These are phyloP conservation scores for Aureobasidium sp. DNA, from an alignment of 2,329 filamentous ascomycete genomes.

Conservation along the genomic window DNA sequence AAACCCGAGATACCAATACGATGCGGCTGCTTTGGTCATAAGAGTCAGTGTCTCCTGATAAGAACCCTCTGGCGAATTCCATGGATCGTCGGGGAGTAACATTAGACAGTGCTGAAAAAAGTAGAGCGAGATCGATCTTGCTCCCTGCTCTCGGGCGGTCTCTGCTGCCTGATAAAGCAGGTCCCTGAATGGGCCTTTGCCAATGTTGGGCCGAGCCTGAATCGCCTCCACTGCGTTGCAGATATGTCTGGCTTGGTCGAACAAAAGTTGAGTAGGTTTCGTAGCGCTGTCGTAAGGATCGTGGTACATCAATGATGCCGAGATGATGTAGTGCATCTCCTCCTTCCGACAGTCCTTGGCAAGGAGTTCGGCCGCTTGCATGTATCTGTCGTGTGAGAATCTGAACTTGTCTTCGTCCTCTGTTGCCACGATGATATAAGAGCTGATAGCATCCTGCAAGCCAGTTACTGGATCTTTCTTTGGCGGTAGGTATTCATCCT, in stretches of 20 bases:
- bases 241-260: constrained; percentile 72
- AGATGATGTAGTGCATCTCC: constrained; percentile 88
- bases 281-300: constrained; percentile 51
- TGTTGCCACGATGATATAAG: constrained; percentile 72
- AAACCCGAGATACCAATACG: constrained; percentile 70
- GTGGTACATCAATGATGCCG: constrained; percentile 70
- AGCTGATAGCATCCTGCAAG: constrained; percentile 69
- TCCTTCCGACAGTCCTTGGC: constrained; percentile 56
- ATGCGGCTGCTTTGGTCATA: constrained; percentile 72
- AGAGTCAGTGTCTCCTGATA: constrained; percentile 82
- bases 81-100: constrained; percentile 69
- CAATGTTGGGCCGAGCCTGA: constrained; percentile 50
- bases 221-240: constrained; percentile 70
- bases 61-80: constrained; percentile 64
- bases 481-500: constrained; percentile 39
- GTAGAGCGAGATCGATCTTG: constrained; percentile 69
- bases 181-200: constrained; percentile 50
- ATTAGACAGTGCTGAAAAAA: constrained; percentile 71
- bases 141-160: constrained; percentile 71
- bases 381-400: constrained; percentile 82
- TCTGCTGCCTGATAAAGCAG: constrained; percentile 73
- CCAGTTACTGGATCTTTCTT: constrained; percentile 66
- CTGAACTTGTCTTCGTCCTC: constrained; percentile 78
- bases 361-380: constrained; percentile 63
- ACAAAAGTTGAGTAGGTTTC: constrained; percentile 41